phyloP scores from a whole-genome alignment of 306 rosid genomes.

The Vigna radiata region DNA sequence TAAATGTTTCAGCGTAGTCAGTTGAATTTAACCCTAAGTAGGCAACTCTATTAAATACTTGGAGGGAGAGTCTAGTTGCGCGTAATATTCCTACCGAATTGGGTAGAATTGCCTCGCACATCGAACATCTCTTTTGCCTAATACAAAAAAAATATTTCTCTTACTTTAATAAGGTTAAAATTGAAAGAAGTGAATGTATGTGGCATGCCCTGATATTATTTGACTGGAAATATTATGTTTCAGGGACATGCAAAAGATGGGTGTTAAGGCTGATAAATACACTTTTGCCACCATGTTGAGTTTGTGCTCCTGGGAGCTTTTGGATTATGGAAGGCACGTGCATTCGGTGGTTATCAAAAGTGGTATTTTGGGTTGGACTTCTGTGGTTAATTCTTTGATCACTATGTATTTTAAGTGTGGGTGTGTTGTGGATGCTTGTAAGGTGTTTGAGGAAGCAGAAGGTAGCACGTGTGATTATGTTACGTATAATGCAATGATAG shows the following conservation, averaged over 20 bases:
- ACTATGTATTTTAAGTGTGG: slow-evolving; percentile 71
- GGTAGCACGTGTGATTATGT: slow-evolving; percentile 55
- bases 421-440: slow-evolving; percentile 55
- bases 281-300: slow-evolving; percentile 70
- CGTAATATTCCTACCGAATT: too few species aligned
- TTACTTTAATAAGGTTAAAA: not conserved
- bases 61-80: too few species aligned
- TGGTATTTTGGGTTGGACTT: slow-evolving; percentile 60
- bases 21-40: too few species aligned
- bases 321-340: slow-evolving; percentile 69
- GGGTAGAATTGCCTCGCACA: too few species aligned
- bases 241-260: slow-evolving; percentile 58
- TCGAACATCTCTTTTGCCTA: not conserved
- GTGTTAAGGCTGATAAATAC: slow-evolving; percentile 63
- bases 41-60: too few species aligned
- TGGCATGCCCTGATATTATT: not conserved
- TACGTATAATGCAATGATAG: slow-evolving; percentile 76
- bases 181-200: not conserved
- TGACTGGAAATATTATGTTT: not conserved
- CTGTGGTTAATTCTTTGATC: slow-evolving; percentile 72
- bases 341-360: slow-evolving; percentile 63
- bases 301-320: slow-evolving; percentile 52
- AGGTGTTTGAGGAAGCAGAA: slow-evolving; percentile 64
- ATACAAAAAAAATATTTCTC: not conserved
- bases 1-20: too few species aligned